Base-by-base conservation (phyloP, 2,329 filamentous ascomycete genomes). In the Trichoderma aggressivum region DNA sequence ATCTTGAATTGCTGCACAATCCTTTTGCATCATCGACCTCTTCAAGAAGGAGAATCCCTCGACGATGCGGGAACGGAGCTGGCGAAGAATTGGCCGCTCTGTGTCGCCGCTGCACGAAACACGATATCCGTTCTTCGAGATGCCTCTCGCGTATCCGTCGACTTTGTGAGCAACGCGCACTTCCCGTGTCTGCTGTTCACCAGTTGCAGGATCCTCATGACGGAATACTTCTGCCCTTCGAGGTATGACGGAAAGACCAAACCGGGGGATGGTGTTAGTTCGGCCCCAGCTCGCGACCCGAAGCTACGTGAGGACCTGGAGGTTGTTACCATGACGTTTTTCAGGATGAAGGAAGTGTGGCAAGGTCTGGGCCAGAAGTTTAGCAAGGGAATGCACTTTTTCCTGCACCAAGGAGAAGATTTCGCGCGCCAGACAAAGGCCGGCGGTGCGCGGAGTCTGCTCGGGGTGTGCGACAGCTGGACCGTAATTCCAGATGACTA, bases 31-130 rank as follows among this genome's bases (percentile, higher is more conserved):
- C 75, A 78, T 55, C 70, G 72, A 5, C 72, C 75, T 2, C 67
- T 75, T 24, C 24, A 7, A 1, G 71, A 73, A 5, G 70, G 70
- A 3, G 71, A 73, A 24, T 70, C 65, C 2, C 34, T 71, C 6
- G 67, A 70, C 2, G 69, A 72, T 3, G 50, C 39, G 0, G 69
- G 50, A 11, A 71, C 63, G 10, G 72, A 75, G 11, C 56, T 73
- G 28, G 67, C 72, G 0, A 70, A 71, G 10, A 71, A 77, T 34
- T 77, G 76, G 76, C 74, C 75, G 4, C 74, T 75, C 14, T 77
- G 75, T 47, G 71, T 77, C 16, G 72, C 72, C 11, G 70, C 75
- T 1, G 75, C 74, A 21, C 75, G 75, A 5, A 64, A 60, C 16
- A 69, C 69, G 2, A 73, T 74, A 3, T 47, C 74, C 7, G 58